Base-by-base conservation (phyloP, 2,329 filamentous ascomycete species). In the Amesomyces nigricolor region DNA sequence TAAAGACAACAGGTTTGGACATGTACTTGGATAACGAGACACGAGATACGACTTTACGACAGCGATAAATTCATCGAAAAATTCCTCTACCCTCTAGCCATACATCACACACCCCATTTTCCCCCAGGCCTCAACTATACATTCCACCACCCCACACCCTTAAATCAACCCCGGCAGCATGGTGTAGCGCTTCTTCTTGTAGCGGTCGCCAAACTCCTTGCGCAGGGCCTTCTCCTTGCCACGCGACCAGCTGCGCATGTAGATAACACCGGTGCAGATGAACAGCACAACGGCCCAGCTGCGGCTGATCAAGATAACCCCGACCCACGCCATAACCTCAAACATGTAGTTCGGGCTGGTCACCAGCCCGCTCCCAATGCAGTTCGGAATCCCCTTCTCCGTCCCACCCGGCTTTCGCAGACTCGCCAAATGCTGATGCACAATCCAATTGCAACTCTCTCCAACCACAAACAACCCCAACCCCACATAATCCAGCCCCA, bases 301-400 rank as follows among this genome's bases (percentile, higher is more conserved):
- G 66, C 89, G 86, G 64, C 85, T 91, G 52, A 92, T 81, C 43
- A 95, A 69, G 63, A 88, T 86, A 53, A 97, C 78, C 26, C 91
- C 91, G 30, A 88, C 64, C 94, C 94, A 99, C 0, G 91, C 83
- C 38, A 95, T 71, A 6, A 88, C 79, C 74, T 99, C 94, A 64
- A 95, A 97, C 76, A 95, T 83, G 77, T 99, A 99, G 76, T 99
- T 99, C 42, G 94, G 94, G 75, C 91, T 95, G 11, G 94, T 99
- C 51, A 99, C 92, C 37, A 89, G 73, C 61, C 76, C 78, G 72
- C 96, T 97, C 30, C 91, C 89, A 56, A 92, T 83, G 26, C 94
- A 94, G 55, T 77, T 77, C 1, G 94, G 94, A 61, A 99, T 95
- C 64, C 90, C 91, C 57, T 92, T 82, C 70, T 95, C 90, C 1